Conservation (phyloP, 2,329 filamentous ascomycete species). For the Phaeosphaeriaceae sp. region DNA sequence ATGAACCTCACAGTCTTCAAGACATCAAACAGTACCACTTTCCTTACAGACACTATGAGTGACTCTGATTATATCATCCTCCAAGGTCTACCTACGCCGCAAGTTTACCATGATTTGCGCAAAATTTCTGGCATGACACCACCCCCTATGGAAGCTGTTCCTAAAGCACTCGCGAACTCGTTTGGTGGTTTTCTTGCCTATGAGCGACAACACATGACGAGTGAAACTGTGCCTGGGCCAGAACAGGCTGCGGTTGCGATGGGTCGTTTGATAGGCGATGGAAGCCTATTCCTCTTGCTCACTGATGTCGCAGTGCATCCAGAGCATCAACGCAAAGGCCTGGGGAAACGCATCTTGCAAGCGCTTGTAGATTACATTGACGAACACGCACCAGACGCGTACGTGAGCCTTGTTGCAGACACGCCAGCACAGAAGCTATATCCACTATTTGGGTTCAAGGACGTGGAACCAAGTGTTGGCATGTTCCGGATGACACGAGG, state of each 20-base stretch:
- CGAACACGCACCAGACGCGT: conserved; percentile 50
- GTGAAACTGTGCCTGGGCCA: conserved; percentile 23
- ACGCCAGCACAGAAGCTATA: conserved; percentile 54
- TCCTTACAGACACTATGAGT: conserved; percentile 10
- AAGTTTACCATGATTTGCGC: conserved; percentile 40
- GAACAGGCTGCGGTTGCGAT: conserved; percentile 51
- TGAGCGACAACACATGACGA: conserved; percentile 30
- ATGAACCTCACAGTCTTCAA: no score
- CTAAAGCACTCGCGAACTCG: conserved; percentile 34
- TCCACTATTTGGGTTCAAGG: conserved; percentile 55
- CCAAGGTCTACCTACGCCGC: conserved; percentile 33
- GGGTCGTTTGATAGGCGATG: conserved; percentile 60
- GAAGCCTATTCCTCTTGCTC: conserved; percentile 59
- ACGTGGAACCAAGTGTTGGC: conserved; percentile 40
- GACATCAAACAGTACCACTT: not conserved
- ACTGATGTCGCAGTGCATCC: conserved; percentile 60
- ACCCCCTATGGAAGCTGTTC: conserved; percentile 34
- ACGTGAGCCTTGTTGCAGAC: conserved; percentile 57
- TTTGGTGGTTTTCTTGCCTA: conserved; percentile 34
- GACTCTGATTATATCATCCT: conserved; percentile 32
- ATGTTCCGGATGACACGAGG: conserved; percentile 37
- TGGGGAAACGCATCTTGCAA: conserved; percentile 56
- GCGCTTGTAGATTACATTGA: conserved; percentile 52
- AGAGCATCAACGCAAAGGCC: conserved; percentile 55
- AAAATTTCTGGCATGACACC: conserved; percentile 39